Base-by-base conservation (phyloP, 176 grass and related monocot species). In the Cenchrus fungigraminus region DNA sequence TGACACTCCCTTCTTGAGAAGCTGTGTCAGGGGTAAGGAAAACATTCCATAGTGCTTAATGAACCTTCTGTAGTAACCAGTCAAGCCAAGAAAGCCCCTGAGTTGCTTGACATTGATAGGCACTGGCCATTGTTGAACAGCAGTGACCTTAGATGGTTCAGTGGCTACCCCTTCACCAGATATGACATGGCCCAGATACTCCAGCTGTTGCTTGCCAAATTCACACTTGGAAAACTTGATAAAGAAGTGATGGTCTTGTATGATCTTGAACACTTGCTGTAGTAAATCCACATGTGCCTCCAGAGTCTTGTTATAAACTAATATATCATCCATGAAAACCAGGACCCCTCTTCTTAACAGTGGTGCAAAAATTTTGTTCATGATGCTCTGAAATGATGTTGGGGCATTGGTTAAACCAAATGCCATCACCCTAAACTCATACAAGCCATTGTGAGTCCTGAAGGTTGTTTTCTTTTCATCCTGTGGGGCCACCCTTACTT, bases 81-180 rank as follows among this genome's bases (percentile, higher is more conserved):
- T 46, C 0, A 49, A 4, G 0, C 68, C 9, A 0, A 49, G 1
- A 1, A 71, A 71, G 0, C 44, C 68, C 0, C 44, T 4, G 0
- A 71, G 0, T 0, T 72, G 20, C 4, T 47, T 71, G 0, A 47
- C 0, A 9, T 12, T 22, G 0, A 6, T 2, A 2, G 68, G 68
- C 0, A 12, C 9, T 6, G 44, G 68, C 19, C 68, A 71, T 5
- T 5, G 0, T 0, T 12, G 3, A 1, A 49, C 46, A 1, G 42
- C 17, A 0, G 0, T 0, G 0, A 49, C 12, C 0, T 71, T 71
- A 0, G 25, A 0, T 0, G 3, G 9, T 0, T 46, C 20, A 6
- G 4, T 25, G 1, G 68, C 9, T 0, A 71, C 10, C 0, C 68
- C 68, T 0, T 0, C 0, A 0, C 0, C 8, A 3, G 68, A 47